phyloP scores from a whole-genome alignment of 768 basidiomycete genomes.

The Suillus cothurnatus region DNA sequence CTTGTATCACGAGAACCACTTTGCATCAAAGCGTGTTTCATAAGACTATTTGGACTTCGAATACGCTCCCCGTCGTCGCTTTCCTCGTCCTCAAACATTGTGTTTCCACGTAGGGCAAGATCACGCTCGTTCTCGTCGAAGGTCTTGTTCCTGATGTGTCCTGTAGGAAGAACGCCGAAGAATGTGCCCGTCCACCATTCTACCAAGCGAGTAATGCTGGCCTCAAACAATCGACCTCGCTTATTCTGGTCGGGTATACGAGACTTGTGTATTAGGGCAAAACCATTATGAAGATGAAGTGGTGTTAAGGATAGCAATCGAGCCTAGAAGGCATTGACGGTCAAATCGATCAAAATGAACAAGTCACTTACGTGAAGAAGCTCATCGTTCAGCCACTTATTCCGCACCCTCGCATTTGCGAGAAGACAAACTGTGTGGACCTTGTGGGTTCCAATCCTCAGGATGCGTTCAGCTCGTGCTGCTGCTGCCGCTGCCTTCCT shows the following conservation, averaged over 20 bases:
- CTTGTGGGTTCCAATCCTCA: constrained; percentile 84
- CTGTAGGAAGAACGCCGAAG: constrained; percentile 61
- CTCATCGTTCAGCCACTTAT: constrained; percentile 81
- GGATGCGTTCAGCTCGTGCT: constrained; percentile 66
- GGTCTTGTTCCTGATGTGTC: constrained; percentile 74
- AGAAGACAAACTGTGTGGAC: constrained; percentile 85
- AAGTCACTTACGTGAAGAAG: constrained; percentile 71
- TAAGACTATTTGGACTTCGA: constrained; percentile 79
- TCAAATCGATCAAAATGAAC: background rate
- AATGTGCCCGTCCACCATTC: constrained; percentile 85
- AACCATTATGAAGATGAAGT: constrained; percentile 74
- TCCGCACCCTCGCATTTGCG: constrained; percentile 71
- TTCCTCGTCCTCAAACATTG: constrained; percentile 40
- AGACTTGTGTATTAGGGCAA: constrained; percentile 80
- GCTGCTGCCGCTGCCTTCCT: constrained; percentile 44
- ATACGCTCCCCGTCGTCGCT: constrained; percentile 63
- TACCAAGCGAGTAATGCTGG: constrained; percentile 68
- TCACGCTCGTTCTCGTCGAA: constrained; percentile 70
- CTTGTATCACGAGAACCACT: constrained; percentile 83
- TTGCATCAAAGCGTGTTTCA: constrained; percentile 88
- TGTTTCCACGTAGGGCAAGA: constrained; percentile 29
- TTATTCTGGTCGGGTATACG: constrained; percentile 77
- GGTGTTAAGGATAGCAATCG: constrained; percentile 88
- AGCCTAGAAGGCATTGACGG: constrained; percentile 53
- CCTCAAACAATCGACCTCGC: constrained; percentile 88